Evolutionary conservation across 345 rosid species (phyloP).

Genomic region (Boechera divaricarpa): DNA sequence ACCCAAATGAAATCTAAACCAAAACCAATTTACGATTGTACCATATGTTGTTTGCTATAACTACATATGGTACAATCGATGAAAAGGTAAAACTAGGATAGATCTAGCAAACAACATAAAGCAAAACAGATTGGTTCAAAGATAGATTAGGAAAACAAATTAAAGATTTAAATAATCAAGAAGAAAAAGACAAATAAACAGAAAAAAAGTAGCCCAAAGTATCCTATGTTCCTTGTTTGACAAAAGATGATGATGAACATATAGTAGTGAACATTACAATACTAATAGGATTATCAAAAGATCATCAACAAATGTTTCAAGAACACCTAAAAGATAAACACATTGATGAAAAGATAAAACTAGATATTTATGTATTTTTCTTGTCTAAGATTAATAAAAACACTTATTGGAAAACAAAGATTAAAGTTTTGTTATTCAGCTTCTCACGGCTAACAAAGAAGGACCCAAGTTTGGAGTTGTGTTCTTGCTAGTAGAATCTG

Average conservation of each 20-base stretch:
- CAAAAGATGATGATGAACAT: constrained; percentile 12
- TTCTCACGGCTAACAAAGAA: constrained; percentile 70
- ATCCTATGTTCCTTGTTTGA: constrained; percentile 8
- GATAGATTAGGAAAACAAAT: constrained; percentile 1
- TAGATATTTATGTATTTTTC: constrained; percentile 19
- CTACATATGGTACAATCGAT: too few species aligned
- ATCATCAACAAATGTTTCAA: constrained; percentile 4
- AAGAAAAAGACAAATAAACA: constrained; percentile 24
- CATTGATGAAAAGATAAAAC: constrained; percentile 22
- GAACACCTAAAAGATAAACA: constrained; percentile 28
- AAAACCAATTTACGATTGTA: background rate
- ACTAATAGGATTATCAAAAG: background rate
- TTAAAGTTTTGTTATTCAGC: constrained; percentile 34
- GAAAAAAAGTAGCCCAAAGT: background rate
- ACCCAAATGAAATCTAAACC: background rate
- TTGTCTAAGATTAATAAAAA: background rate
- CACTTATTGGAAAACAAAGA: constrained; percentile 31
- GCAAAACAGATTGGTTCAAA: background rate
- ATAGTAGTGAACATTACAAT: background rate
- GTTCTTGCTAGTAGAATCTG: constrained; percentile 43
- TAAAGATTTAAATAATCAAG: constrained; percentile 7
- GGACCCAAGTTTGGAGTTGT: constrained; percentile 62
- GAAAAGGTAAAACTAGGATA: too few species aligned
- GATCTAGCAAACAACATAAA: constrained; percentile 1
- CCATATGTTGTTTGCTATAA: background rate